Evolutionary conservation across 192 early-diverging fungal species (phyloP), one percentile per base, ranked within the genome.

Genomic region (Umbelopsis vinacea): DNA sequence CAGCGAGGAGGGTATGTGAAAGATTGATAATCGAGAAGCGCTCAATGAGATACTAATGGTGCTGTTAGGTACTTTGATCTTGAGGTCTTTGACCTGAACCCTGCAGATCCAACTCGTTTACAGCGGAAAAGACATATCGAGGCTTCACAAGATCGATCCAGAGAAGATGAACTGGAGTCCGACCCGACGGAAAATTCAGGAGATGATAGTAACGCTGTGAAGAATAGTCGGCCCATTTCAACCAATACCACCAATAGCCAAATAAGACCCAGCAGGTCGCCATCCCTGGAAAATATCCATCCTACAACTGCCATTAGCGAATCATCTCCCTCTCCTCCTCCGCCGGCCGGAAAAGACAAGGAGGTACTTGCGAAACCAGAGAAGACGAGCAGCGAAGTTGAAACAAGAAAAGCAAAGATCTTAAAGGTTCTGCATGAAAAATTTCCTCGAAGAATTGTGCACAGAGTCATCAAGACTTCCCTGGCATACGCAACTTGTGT

Each of bases 401-500:
- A 55, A 21, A 10, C 74, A 57, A 14, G 52, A 29, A 76, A 67
- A 33, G 74, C 70, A 46, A 52, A 52, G 8, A 11, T 76, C 0
- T 66, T 81, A 71, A 71, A 75, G 74, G 57, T 74, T 17, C 12
- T 86, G 66, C 67, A 83, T 68, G 15, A 73, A 47, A 71, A 76
- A 47, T 71, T 84, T 75, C 71, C 79, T 67, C 23, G 63, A 66
- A 45, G 83, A 54, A 74, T 82, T 45, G 71, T 83, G 33, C 79
- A 77, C 23, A 74, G 84, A n/a, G 74, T 82, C 3, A 68, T 83
- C 37, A 85, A 87, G 73, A 76, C 75, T 50, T 54, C 77, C 1
- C n/a, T 85, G 4, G 80, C 81, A 0, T 69, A 78, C 11, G 81
- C 82, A 24, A 45, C 77, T 0, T 52, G 76, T 33, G 73, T 74